These are phyloP conservation scores for Glycine tomentella DNA, from an alignment of 306 rosid genomes.

Conservation along the genomic window DNA sequence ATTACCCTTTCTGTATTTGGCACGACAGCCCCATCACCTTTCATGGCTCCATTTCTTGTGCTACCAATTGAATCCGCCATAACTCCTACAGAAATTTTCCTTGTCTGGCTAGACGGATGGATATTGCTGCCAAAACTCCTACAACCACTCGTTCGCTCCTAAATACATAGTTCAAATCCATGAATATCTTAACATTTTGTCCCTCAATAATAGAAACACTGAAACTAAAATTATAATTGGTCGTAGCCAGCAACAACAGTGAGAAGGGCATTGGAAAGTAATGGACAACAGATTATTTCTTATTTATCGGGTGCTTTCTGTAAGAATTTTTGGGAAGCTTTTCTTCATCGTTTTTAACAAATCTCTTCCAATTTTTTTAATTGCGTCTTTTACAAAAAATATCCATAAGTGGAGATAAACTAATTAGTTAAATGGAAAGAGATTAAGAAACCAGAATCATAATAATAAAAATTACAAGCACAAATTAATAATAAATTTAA, in stretches of 20 bases:
- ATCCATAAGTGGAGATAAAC: not conserved
- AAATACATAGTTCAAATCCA: conserved; percentile 47
- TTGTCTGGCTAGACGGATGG: conserved; percentile 73
- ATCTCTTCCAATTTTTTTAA: not conserved
- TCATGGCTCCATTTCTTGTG: conserved; percentile 54
- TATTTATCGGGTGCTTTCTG: too few relatives aligned
- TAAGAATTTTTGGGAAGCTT: not conserved
- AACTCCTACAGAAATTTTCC: conserved; percentile 93
- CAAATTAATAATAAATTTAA: not conserved
- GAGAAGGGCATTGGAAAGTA: not conserved
- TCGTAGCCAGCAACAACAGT: conserved; percentile 2
- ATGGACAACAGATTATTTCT: too few relatives aligned
- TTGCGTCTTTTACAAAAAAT: not conserved
- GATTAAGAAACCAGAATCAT: not conserved
- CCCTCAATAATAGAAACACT: conserved; percentile 23
- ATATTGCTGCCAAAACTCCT: conserved; percentile 74
- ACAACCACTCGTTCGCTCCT: conserved; percentile 66
- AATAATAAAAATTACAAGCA: not conserved
- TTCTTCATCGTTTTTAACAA: not conserved
- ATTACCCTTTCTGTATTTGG: conserved; percentile 55
- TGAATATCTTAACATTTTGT: conserved; percentile 24
- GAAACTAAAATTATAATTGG: conserved; percentile 30
- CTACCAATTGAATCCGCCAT: conserved; percentile 64
- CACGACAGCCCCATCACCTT: conserved; percentile 49
- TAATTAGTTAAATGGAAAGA: not conserved